phyloP scores from a whole-genome alignment of 257 asterid genomes.

The Solanum sitiens region DNA sequence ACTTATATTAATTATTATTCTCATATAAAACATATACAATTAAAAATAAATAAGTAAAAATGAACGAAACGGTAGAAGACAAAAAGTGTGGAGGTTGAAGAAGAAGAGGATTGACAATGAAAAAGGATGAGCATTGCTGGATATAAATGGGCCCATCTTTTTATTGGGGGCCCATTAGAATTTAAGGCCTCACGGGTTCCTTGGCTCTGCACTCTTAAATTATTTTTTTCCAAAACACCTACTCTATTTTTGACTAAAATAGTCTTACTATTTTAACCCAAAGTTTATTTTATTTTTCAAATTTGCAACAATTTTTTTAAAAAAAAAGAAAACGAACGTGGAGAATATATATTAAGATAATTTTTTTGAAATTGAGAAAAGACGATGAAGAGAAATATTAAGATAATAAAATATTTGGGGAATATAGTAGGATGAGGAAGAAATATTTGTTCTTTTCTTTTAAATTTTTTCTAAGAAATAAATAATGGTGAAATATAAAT shows the following conservation, averaged over 20 bases:
- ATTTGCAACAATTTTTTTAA: too few relatives aligned
- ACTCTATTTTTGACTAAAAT: background rate
- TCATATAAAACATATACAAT: too few relatives aligned
- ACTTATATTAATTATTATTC: too few relatives aligned
- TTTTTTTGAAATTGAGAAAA: too few relatives aligned
- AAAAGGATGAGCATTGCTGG: background rate
- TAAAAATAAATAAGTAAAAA: too few relatives aligned
- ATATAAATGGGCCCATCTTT: background rate
- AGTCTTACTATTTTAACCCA: background rate
- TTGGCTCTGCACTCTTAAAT: background rate
- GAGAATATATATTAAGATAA: too few relatives aligned
- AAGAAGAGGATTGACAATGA: background rate
- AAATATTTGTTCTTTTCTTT: too few relatives aligned
- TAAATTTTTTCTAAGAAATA: background rate
- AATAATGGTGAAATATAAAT: background rate
- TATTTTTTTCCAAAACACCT: background rate
- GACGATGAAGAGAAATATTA: too few relatives aligned
- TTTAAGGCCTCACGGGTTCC: constrained; percentile 10
- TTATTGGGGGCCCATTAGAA: background rate
- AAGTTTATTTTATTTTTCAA: background rate
- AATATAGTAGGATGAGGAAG: background rate
- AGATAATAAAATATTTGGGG: too few relatives aligned
- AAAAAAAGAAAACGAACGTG: too few relatives aligned
- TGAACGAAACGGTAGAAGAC: too few relatives aligned
- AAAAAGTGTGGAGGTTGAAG: background rate